A percentile compares a stretch with the other conserved stretches of the same genome.
Conservation (phyloP, 352 stramenopile genomes). For the Aphanomyces cochlioides region DNA sequence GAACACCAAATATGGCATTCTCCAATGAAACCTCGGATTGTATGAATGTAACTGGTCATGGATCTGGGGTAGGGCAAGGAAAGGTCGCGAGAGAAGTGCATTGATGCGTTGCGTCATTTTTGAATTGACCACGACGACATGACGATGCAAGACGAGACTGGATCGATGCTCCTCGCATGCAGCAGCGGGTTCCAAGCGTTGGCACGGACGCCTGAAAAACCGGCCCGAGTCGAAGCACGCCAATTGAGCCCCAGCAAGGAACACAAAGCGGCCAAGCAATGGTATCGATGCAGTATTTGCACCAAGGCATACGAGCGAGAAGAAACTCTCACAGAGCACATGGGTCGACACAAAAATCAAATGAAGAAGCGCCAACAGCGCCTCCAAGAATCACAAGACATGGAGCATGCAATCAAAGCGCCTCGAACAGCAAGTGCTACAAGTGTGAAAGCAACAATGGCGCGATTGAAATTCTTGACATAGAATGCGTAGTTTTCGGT, state of each 20-base stretch:
- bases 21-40: too few species aligned
- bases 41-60: not conserved
- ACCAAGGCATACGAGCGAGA: constrained; percentile 10
- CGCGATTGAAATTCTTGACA: not conserved
- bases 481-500: not conserved
- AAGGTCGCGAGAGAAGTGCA: not conserved
- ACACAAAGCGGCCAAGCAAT: constrained; percentile 6
- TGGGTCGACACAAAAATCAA: constrained; percentile 11
- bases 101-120: not conserved
- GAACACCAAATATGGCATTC: too few species aligned
- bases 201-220: too few species aligned
- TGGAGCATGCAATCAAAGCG: not conserved
- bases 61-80: not conserved
- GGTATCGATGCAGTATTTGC: constrained; percentile 7
- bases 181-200: too few species aligned
- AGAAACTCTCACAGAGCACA: constrained; percentile 8
- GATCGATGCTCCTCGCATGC: too few species aligned
- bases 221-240: too few species aligned
- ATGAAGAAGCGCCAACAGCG: constrained; percentile 15
- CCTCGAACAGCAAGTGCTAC: not conserved
- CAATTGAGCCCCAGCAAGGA: not conserved
- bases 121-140: too few species aligned
- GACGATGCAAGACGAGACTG: too few species aligned
- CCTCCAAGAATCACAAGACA: not conserved
- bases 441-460: not conserved